phyloP scores from a whole-genome alignment of 1,284 basidiomycete species.

The Heterobasidion irregulare region DNA sequence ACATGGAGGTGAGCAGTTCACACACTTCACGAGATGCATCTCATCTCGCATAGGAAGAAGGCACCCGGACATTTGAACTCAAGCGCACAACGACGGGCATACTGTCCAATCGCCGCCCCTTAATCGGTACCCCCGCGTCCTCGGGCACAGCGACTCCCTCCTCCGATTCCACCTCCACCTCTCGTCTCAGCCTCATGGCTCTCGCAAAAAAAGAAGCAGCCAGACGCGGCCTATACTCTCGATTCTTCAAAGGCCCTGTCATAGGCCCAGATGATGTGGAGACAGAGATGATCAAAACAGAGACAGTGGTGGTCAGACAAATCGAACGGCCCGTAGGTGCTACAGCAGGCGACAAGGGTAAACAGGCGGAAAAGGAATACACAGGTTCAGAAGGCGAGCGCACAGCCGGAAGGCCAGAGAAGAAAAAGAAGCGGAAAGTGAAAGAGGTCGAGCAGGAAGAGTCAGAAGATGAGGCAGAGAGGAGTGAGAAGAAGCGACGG shows the following conservation, averaged over 20 bases:
- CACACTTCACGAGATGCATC: neutral
- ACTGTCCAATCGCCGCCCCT: constrained; percentile 61
- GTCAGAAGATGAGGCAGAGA: constrained; percentile 5
- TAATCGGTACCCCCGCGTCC: constrained; percentile 35
- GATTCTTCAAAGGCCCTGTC: constrained; percentile 72
- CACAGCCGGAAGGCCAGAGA: neutral
- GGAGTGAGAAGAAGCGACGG: constrained; percentile 1
- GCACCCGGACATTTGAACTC: constrained; percentile 21
- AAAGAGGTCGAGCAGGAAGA: constrained; percentile 9
- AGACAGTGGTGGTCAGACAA: neutral
- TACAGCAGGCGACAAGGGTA: too few relatives aligned
- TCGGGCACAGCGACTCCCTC: constrained; percentile 36
- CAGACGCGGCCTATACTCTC: constrained; percentile 63
- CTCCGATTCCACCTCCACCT: constrained; percentile 13
- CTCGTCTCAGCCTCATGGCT: constrained; percentile 48
- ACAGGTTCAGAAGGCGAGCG: constrained; percentile 8
- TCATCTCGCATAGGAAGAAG: constrained; percentile 13
- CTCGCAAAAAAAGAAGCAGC: constrained; percentile 75
- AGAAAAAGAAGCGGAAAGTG: constrained; percentile 4
- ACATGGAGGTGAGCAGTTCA: constrained; percentile 19
- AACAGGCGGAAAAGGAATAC: constrained; percentile 2
- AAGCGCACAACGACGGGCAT: constrained; percentile 70
- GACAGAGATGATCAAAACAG: constrained; percentile 6
- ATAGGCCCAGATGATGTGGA: constrained; percentile 36
- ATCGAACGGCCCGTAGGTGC: too few relatives aligned